Evolutionary conservation across 331 rosid genomes (phyloP), one percentile per base, ranked within the genome.

Genomic region (Stylosanthes scabra): DNA sequence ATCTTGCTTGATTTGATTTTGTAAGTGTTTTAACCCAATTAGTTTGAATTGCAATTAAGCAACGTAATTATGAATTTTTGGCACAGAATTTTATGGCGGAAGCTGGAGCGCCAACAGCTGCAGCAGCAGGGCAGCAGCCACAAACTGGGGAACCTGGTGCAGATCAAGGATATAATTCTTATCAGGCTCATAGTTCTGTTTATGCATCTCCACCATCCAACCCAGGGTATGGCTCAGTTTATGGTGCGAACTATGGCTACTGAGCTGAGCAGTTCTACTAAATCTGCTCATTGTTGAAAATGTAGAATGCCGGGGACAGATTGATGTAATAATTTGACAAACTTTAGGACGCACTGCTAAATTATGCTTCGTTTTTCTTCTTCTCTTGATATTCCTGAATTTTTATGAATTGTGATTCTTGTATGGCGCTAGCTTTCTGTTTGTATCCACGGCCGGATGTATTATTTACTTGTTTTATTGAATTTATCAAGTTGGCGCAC

Each of bases 81-180:
- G 66, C 77, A 79, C 98, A 95, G 99, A 95, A 92, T 83, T 95
- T 95, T 78, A 95, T 92, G 96, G 99, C 88, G 2, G 97, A 89
- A 63, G 97, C 97, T 49, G 97, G 88, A 6, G 91, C 88, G 50
- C 83, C 83, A 29, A 65, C 77, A 27, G 93, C 90, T 3, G 91
- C 87, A 49, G 81, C 81, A 13, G 91, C 88, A 58, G 82, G 82
- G 25, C 68, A 74, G 16, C 97, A 84, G 79, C 65, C 85, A 6
- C 99, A 87, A 66, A 54, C 89, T 9, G 82, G 83, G 13, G 92
- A 80, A 8, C 40, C 90, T 10, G 42, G 87, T 8, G 60, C 91
- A 42, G 96, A 90, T 44, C 98, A 89, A 85, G 92, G 96, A 46
- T 90, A 87, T 78, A 92, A 85, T 81, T 75, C 97, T 47, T 92